Conservation (phyloP, 257 asterid species). For the Rhazya stricta region DNA sequence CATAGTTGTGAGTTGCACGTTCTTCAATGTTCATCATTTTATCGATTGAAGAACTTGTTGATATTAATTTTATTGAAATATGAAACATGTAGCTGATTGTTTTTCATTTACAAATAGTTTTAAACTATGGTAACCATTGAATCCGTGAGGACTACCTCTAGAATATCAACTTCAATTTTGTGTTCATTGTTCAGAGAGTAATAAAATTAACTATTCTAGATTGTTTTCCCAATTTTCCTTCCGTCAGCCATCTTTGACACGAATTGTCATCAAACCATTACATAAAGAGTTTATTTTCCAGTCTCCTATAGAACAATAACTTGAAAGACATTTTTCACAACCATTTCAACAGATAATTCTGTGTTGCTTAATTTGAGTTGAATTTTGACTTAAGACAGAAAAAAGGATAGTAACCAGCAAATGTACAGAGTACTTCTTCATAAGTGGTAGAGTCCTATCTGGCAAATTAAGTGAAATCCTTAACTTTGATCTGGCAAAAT, state of each 20-base stretch:
- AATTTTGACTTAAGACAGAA: neutral
- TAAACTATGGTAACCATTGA: too few relatives aligned
- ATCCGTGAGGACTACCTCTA: too few relatives aligned
- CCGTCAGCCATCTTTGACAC: neutral
- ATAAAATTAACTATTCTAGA: neutral
- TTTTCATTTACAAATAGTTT: too few relatives aligned
- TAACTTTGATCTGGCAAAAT: too few relatives aligned
- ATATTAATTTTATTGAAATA: too few relatives aligned
- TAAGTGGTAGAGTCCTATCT: too few relatives aligned
- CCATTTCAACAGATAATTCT: neutral
- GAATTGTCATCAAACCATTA: neutral
- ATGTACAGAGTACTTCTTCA: neutral
- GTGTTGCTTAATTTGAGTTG: neutral
- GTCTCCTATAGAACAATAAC: neutral
- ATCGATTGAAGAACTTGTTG: too few relatives aligned
- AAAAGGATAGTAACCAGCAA: neutral
- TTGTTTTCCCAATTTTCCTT: neutral
- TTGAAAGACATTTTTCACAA: neutral
- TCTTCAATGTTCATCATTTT: too few relatives aligned
- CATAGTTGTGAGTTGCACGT: too few relatives aligned
- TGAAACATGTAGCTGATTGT: too few relatives aligned
- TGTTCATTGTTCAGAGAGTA: neutral
- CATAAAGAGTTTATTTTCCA: neutral
- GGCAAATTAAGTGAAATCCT: too few relatives aligned
- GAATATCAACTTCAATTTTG: neutral